Evolutionary conservation across 83 land plant genomes (phyloP).

Genomic region (Picea engelmannii): DNA sequence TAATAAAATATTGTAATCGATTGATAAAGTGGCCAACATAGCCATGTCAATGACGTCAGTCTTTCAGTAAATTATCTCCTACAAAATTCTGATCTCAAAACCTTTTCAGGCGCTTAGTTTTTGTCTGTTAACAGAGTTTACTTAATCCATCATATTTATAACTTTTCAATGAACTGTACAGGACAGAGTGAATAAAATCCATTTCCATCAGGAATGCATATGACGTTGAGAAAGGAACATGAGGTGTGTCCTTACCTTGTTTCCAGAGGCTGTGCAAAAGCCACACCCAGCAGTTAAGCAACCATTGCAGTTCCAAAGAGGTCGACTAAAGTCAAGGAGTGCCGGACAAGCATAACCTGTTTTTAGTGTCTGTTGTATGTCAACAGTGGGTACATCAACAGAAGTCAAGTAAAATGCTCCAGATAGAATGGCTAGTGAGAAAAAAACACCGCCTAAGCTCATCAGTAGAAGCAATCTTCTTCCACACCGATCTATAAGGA

Average conservation of each 20-base stretch:
- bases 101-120: background rate
- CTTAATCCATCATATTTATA: background rate
- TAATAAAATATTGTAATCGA: background rate
- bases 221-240: background rate
- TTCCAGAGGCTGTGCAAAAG: conserved; percentile 28
- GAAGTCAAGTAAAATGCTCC: conserved; percentile 50
- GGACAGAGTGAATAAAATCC: background rate
- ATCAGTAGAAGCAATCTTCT: conserved; percentile 59
- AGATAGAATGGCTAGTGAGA: conserved; percentile 69
- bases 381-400: conserved; percentile 14
- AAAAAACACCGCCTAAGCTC: conserved; percentile 75
- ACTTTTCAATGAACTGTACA: background rate
- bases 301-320: conserved; percentile 28
- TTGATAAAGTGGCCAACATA: background rate
- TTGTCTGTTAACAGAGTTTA: background rate
- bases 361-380: conserved; percentile 15
- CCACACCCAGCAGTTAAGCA: conserved; percentile 34
- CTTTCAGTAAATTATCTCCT: no score
- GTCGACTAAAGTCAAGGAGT: conserved; percentile 1
- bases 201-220: background rate
- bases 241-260: conserved; percentile 13
- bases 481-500: conserved; percentile 82
- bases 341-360: conserved; percentile 18
- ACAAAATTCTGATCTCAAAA: background rate
- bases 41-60: no score